These are phyloP conservation scores for Alternaria longipes DNA, from an alignment of 2,329 filamentous ascomycete species.

Conservation along the genomic window DNA sequence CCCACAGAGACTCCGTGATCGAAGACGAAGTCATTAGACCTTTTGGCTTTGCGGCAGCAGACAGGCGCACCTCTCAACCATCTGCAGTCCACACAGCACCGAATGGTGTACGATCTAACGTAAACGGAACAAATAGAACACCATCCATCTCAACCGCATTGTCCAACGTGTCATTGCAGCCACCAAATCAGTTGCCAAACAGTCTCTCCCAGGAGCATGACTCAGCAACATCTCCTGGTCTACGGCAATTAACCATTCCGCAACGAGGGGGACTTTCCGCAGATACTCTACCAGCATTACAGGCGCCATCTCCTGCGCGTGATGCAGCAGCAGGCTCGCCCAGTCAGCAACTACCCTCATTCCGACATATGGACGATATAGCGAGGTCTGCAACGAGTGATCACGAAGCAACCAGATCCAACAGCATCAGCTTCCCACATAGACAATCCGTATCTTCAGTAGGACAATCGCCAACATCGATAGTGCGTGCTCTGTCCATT, in stretches of 20 bases:
- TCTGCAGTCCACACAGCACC: slow-evolving; percentile 8
- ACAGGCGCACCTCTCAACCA: slow-evolving; percentile 25
- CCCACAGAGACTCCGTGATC: slow-evolving; percentile 29
- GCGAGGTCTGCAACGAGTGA: slow-evolving; percentile 46
- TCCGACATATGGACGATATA: slow-evolving; percentile 47
- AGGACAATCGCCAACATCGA: slow-evolving; percentile 48
- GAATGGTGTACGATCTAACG: slow-evolving; percentile 17
- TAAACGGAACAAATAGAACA: slow-evolving; percentile 11
- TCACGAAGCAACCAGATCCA: slow-evolving; percentile 38
- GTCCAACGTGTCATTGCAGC: slow-evolving; percentile 20
- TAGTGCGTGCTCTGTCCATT: slow-evolving; percentile 45
- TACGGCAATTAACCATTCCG: slow-evolving; percentile 46
- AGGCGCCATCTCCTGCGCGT: slow-evolving; percentile 43
- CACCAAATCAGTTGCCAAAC: slow-evolving; percentile 30
- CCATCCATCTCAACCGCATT: slow-evolving; percentile 18
- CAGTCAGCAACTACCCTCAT: slow-evolving; percentile 45
- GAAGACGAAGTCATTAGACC: slow-evolving; percentile 23
- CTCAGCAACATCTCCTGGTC: slow-evolving; percentile 39
- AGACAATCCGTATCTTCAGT: slow-evolving; percentile 50
- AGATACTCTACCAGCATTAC: slow-evolving; percentile 49
- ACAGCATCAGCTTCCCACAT: slow-evolving; percentile 41
- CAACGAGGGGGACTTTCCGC: slow-evolving; percentile 36
- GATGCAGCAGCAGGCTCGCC: slow-evolving; percentile 42
- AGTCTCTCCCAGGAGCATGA: slow-evolving; percentile 32
- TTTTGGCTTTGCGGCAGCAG: slow-evolving; percentile 9